Evolutionary conservation across 2,329 filamentous ascomycete genomes (phyloP).

Genomic region (Sclerotinia glacialis): DNA sequence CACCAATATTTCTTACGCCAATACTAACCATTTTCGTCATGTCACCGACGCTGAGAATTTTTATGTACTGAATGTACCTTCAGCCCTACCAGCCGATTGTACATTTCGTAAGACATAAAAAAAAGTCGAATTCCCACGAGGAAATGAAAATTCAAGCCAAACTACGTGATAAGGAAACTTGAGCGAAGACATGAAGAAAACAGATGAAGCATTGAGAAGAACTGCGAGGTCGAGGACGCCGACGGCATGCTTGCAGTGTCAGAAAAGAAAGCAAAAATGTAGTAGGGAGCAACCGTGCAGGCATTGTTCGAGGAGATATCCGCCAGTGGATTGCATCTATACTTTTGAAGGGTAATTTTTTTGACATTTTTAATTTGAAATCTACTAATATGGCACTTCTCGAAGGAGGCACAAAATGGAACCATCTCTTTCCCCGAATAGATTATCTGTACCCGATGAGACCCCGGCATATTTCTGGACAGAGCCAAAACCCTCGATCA

Average conservation of each 20-base stretch:
- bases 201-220: constrained; percentile 16
- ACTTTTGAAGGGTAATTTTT: constrained; percentile 11
- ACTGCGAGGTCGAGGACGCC: constrained; percentile 17
- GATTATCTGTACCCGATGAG: constrained; percentile 1
- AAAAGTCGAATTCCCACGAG: constrained; percentile 19
- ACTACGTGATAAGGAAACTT: constrained; percentile 10
- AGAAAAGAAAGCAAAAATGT: constrained; percentile 22
- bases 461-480: neutral
- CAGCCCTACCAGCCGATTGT: constrained; percentile 17
- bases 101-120: constrained; percentile 18
- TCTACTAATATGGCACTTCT: neutral
- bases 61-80: neutral
- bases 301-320: constrained; percentile 22
- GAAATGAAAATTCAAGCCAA: neutral
- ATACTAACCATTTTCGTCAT: neutral
- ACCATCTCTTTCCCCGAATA: neutral
- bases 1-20: constrained; percentile 4
- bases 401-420: neutral
- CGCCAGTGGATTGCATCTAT: constrained; percentile 22
- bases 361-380: neutral
- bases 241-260: constrained; percentile 20
- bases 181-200: constrained; percentile 20
- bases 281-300: constrained; percentile 22
- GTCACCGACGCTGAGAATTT: neutral
- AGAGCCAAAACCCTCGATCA: neutral